A percentile compares a stretch with the other conserved stretches of the same genome.
Conservation (phyloP, 164 flowering plant species). For the Cinnamomum micranthum region DNA sequence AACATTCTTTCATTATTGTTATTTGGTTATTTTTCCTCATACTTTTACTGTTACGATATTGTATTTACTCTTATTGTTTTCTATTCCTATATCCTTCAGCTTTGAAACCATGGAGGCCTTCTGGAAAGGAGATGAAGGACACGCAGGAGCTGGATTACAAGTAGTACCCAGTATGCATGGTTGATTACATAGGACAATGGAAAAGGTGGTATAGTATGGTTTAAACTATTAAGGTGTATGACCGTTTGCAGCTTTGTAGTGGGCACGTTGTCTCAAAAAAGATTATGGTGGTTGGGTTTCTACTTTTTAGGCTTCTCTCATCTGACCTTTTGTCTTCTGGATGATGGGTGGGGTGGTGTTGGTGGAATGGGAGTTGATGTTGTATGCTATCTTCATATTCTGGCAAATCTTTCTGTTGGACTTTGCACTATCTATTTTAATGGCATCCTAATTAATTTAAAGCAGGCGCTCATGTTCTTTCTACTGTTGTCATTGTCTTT, state of each 20-base stretch:
- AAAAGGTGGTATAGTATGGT: neutral
- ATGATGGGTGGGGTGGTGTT: neutral
- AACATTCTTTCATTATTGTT: neutral
- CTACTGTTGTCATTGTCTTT: neutral
- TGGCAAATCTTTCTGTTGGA: slow-evolving; percentile 7
- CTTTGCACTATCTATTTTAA: slow-evolving; percentile 1
- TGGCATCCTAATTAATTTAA: neutral
- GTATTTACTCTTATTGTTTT: neutral
- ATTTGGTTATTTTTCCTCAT: neutral
- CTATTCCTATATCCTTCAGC: neutral
- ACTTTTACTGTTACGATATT: neutral
- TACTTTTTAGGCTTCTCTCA: neutral
- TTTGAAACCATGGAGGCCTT: slow-evolving; percentile 2
- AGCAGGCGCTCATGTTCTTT: neutral
- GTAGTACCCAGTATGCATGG: neutral
- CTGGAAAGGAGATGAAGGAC: neutral
- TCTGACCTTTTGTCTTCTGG: slow-evolving; percentile 2
- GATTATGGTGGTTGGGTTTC: neutral
- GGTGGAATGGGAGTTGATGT: neutral
- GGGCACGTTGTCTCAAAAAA: neutral
- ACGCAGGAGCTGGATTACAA: neutral
- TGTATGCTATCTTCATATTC: slow-evolving; percentile 6
- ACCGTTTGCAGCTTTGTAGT: neutral
- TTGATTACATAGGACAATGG: neutral
- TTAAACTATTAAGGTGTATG: neutral